Conservation (phyloP, 208 protist species). For the Angomonas desouzai region DNA sequence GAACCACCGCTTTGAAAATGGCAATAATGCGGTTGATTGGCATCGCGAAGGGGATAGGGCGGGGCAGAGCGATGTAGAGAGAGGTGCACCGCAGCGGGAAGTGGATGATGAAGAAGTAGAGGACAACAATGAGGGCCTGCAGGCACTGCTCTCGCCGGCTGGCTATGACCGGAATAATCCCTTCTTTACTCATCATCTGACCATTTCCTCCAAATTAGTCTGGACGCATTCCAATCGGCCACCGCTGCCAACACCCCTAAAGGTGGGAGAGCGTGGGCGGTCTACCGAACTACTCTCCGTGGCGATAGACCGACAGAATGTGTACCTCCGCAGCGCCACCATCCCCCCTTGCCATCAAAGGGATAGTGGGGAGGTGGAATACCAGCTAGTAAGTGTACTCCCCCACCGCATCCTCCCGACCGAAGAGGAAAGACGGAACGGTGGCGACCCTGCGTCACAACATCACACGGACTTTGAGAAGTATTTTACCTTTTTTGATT, state of each 20-base stretch:
- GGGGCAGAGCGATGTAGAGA: too few relatives aligned
- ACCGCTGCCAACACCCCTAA: too few relatives aligned
- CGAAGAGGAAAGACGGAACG: neutral
- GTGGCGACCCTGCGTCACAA: neutral
- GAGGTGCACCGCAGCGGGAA: too few relatives aligned
- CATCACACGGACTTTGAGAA: neutral
- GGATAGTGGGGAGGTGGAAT: neutral
- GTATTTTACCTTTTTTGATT: neutral
- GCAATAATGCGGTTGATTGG: too few relatives aligned
- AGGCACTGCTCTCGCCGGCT: neutral
- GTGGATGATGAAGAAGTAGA: too few relatives aligned
- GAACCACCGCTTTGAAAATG: too few relatives aligned
- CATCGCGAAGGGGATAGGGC: too few relatives aligned
- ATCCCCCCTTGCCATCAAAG: neutral
- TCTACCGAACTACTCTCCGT: neutral
- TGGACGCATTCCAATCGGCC: too few relatives aligned
- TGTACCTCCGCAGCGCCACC: neutral
- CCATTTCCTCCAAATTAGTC: neutral
- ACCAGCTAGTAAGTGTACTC: neutral
- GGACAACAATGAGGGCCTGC: too few relatives aligned
- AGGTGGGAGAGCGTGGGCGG: too few relatives aligned
- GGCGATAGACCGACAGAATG: neutral
- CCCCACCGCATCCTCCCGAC: neutral
- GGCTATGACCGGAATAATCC: neutral
- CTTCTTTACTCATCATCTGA: neutral